Evolutionary conservation across 768 basidiomycete genomes (phyloP).

Genomic region (Podaxis sp.): DNA sequence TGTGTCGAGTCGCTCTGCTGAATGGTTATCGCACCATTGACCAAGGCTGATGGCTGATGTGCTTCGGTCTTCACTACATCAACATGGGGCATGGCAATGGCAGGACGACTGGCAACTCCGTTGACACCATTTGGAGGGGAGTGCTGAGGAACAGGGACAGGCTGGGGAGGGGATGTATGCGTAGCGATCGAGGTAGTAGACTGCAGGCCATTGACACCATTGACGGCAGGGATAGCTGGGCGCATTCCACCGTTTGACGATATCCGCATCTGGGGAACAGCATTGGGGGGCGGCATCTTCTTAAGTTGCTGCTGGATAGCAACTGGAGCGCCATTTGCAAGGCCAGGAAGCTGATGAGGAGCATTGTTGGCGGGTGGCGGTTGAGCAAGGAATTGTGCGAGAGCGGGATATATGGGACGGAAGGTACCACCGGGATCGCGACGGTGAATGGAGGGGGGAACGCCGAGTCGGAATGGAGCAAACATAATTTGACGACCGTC

Average conservation of each 20-base stretch:
- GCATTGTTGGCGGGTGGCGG: slow-evolving; percentile 13
- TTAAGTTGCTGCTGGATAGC: slow-evolving; percentile 57
- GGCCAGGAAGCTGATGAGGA: slow-evolving; percentile 10
- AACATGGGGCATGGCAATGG: slow-evolving; percentile 43
- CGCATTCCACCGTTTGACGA: slow-evolving; percentile 56
- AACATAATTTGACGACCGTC: slow-evolving; percentile 51
- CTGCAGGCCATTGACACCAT: slow-evolving; percentile 22
- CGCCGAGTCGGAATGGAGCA: slow-evolving; percentile 46
- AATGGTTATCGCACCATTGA: slow-evolving; percentile 25
- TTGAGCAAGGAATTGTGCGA: slow-evolving; percentile 9
- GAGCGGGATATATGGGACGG: slow-evolving; percentile 21
- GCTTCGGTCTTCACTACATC: slow-evolving; percentile 35
- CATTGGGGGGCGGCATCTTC: slow-evolving; percentile 54
- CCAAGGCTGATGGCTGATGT: slow-evolving; percentile 28
- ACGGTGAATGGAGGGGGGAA: slow-evolving; percentile 28
- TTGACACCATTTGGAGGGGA: slow-evolving; percentile 31
- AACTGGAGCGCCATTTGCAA: slow-evolving; percentile 46
- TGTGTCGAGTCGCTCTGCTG: slow-evolving; percentile 19
- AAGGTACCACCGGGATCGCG: slow-evolving; percentile 27
- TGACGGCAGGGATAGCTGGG: slow-evolving; percentile 33
- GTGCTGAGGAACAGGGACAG: slow-evolving; percentile 27
- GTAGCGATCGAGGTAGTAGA: slow-evolving; percentile 15
- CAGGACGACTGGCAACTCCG: slow-evolving; percentile 27
- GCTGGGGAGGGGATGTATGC: slow-evolving; percentile 35
- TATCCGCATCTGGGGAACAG: slow-evolving; percentile 55